phyloP scores from a whole-genome alignment of 176 grass and related monocot genomes.

The Triticum monococcum region DNA sequence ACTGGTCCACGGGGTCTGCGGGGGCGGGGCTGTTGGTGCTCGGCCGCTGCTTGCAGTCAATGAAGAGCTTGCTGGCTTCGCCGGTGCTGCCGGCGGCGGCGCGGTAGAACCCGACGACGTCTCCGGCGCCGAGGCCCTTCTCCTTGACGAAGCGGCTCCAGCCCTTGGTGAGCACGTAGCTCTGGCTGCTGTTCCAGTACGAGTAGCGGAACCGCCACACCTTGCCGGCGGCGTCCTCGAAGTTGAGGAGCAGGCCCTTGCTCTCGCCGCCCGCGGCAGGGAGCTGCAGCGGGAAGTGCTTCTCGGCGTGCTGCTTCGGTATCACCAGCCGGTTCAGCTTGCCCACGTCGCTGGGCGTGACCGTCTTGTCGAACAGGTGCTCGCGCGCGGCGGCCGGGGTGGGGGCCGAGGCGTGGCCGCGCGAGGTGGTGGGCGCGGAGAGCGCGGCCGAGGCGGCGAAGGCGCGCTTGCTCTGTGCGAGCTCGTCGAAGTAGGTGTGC shows the following conservation, averaged over 20 bases:
- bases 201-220: constrained; percentile 95
- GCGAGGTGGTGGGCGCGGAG: neutral
- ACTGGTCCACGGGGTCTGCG: neutral
- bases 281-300: constrained; percentile 71
- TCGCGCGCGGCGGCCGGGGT: constrained; percentile 25
- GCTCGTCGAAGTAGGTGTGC: constrained; percentile 95
- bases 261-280: neutral
- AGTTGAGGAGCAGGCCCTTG: constrained; percentile 85
- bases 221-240: constrained; percentile 76
- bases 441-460: neutral
- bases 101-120: constrained; percentile 68
- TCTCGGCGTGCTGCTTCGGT: constrained; percentile 94
- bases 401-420: neutral
- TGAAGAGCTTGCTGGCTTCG: constrained; percentile 57
- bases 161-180: constrained; percentile 97
- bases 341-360: constrained; percentile 93
- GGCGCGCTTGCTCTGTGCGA: constrained; percentile 52
- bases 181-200: constrained; percentile 99
- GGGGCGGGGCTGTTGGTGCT: neutral
- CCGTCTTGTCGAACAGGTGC: constrained; percentile 91
- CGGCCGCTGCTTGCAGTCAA: constrained; percentile 51
- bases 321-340: constrained; percentile 94
- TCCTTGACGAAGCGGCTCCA: constrained; percentile 99
- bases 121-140: constrained; percentile 69
- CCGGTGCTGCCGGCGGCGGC: neutral